Conservation (phyloP, 2,329 filamentous ascomycete species). For the Fusarium coicis region DNA sequence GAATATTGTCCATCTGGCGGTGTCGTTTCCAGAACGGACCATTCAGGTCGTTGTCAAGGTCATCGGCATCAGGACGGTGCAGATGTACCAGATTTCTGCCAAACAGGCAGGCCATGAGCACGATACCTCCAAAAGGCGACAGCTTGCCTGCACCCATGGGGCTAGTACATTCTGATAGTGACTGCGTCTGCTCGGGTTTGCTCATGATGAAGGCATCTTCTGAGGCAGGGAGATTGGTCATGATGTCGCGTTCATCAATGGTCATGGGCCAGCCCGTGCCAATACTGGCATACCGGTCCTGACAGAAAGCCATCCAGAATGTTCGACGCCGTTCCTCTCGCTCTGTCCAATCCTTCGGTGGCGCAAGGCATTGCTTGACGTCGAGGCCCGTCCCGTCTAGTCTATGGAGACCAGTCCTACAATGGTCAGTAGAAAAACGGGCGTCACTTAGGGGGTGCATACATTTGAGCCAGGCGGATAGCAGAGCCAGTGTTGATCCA, state of each 20-base stretch:
- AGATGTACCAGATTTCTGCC: conserved; percentile 92
- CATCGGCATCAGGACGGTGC: conserved; percentile 84
- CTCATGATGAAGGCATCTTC: conserved; percentile 89
- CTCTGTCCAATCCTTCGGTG: conserved; percentile 93
- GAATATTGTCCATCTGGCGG: conserved; percentile 85
- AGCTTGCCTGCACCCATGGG: conserved; percentile 78
- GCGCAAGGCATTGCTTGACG: conserved; percentile 90
- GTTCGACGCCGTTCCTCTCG: conserved; percentile 89
- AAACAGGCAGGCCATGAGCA: conserved; percentile 88
- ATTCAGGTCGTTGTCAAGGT: conserved; percentile 87
- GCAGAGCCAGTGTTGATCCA: conserved; percentile 92
- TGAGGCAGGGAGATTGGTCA: conserved; percentile 83
- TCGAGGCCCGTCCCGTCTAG: conserved; percentile 85
- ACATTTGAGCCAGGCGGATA: conserved; percentile 87
- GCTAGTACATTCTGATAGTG: conserved; percentile 75
- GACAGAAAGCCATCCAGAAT: conserved; percentile 93
- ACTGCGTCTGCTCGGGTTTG: conserved; percentile 76
- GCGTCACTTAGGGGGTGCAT: conserved; percentile 42
- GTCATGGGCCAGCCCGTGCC: conserved; percentile 98
- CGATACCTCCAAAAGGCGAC: conserved; percentile 81
- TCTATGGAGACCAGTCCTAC: conserved; percentile 90
- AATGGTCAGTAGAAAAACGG: conserved; percentile 43
- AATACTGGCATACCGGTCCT: conserved; percentile 93
- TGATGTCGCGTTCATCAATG: conserved; percentile 90
- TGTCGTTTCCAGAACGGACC: conserved; percentile 97